phyloP scores from a whole-genome alignment of 768 basidiomycete species.

The Leccinum longicurvipes region DNA sequence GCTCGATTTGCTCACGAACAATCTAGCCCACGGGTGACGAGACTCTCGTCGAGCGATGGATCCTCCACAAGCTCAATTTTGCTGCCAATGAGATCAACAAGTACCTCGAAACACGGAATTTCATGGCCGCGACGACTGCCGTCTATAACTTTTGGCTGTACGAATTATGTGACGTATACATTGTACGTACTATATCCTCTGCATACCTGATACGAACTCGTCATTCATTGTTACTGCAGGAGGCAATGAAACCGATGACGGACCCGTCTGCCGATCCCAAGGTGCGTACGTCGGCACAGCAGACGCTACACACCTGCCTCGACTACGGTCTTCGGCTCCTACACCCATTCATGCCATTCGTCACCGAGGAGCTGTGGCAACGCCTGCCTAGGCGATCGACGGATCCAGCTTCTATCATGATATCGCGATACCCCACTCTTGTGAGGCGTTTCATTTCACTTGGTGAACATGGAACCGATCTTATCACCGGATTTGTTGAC shows the following conservation, averaged over 20 bases:
- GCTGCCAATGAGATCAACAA: constrained; percentile 76
- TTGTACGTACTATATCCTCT: constrained; percentile 49
- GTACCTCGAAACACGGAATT: constrained; percentile 76
- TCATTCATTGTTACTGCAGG: constrained; percentile 44
- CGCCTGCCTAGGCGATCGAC: constrained; percentile 82
- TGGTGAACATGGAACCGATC: background rate
- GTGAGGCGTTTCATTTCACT: constrained; percentile 44
- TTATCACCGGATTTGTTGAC: background rate
- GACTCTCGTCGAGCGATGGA: constrained; percentile 92
- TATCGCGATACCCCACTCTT: constrained; percentile 75
- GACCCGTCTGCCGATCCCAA: constrained; percentile 65
- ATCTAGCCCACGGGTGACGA: constrained; percentile 82
- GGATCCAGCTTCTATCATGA: constrained; percentile 85
- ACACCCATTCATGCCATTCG: constrained; percentile 99
- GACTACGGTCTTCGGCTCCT: constrained; percentile 86
- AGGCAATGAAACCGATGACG: constrained; percentile 98
- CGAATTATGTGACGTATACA: constrained; percentile 99
- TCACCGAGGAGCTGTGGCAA: constrained; percentile 99
- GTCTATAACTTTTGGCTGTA: constrained; percentile 97
- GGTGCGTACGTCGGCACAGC: constrained; percentile 80
- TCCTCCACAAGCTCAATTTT: constrained; percentile 88
- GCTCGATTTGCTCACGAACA: constrained; percentile 1
- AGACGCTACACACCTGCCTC: constrained; percentile 93
- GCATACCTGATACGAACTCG: background rate
- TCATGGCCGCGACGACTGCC: constrained; percentile 85